Evolutionary conservation across 371 early-diverging fungal species (phyloP).

Genomic region (Nematocida sp.): DNA sequence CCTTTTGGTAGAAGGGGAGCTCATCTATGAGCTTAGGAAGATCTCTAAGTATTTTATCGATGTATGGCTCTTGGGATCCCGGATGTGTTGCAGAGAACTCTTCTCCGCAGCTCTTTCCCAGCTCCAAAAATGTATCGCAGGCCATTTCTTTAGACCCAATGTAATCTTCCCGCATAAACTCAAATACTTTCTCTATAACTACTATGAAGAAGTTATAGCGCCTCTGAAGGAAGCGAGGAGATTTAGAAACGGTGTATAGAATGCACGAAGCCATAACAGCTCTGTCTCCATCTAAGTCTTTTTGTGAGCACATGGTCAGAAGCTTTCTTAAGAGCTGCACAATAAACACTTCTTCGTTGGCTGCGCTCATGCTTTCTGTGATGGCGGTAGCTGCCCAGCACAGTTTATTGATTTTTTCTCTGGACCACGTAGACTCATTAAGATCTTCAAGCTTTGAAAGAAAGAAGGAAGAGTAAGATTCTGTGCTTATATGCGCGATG

Average conservation of each 20-base stretch:
- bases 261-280: constrained; percentile 98
- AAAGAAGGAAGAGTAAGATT: constrained; percentile 58
- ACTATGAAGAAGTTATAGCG: constrained; percentile 98
- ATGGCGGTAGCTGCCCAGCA: constrained; percentile 99
- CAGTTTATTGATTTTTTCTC: constrained; percentile 87
- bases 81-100: neutral
- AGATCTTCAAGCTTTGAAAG: constrained; percentile 36
- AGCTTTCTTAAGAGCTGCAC: constrained; percentile 91
- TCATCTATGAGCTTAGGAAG: constrained; percentile 9
- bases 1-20: constrained; percentile 14
- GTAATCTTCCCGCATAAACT: constrained; percentile 98
- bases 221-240: constrained; percentile 89
- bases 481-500: constrained; percentile 55
- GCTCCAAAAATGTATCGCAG: constrained; percentile 97
- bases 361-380: constrained; percentile 85
- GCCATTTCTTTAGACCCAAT: constrained; percentile 99
- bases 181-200: constrained; percentile 97
- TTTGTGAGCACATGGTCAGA: constrained; percentile 81
- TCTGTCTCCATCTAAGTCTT: constrained; percentile 92
- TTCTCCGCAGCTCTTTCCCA: constrained; percentile 61
- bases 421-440: constrained; percentile 25
- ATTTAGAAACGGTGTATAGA: constrained; percentile 98
- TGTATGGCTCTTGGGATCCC: neutral
- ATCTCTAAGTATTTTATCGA: constrained; percentile 4
- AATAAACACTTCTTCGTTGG: constrained; percentile 89